Conservation (phyloP, 352 stramenopile species). For the Globisporangium alternatum region DNA sequence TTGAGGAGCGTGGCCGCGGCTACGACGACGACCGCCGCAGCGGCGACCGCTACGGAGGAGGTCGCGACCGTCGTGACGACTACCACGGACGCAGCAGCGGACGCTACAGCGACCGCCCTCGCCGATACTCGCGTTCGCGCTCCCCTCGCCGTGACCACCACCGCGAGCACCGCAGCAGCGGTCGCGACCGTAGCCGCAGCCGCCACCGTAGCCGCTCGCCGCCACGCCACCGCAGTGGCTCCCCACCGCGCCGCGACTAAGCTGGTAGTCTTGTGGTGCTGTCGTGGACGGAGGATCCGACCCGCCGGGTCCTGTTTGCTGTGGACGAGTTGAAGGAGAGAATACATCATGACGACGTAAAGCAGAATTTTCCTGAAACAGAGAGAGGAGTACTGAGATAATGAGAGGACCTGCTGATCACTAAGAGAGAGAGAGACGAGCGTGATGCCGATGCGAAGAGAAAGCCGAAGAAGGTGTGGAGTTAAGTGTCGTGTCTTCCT, state of each 20-base stretch:
- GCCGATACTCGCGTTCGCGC: conserved; percentile 31
- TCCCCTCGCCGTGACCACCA: conserved; percentile 32
- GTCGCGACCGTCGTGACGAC: conserved; percentile 14
- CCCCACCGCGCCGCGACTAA: conserved; percentile 55
- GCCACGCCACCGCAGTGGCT: conserved; percentile 40
- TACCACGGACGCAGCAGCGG: conserved; percentile 14
- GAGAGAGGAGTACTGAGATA: conserved; percentile 19
- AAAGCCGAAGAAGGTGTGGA: conserved; percentile 5
- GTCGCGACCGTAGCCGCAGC: conserved; percentile 29
- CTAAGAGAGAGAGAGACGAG: conserved; percentile 15
- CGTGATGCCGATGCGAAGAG: conserved; percentile 10
- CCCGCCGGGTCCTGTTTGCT: not conserved
- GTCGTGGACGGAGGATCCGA: not conserved
- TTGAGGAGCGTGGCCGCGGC: conserved; percentile 26
- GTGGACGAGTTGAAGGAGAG: not conserved
- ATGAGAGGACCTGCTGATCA: conserved; percentile 12
- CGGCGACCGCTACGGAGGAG: conserved; percentile 27
- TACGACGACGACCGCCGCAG: conserved; percentile 17
- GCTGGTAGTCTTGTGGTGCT: conserved; percentile 3
- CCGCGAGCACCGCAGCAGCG: conserved; percentile 16
- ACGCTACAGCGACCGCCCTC: conserved; percentile 31
- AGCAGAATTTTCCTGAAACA: conserved; percentile 10
- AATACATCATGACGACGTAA: not conserved
- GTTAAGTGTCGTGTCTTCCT: conserved; percentile 6
- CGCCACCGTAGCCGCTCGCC: conserved; percentile 45